Percentiles rank a stretch among this genome's conserved stretches.
phyloP scores from a whole-genome alignment of 148 eudicot genomes.

The Spergularia bocconei region DNA sequence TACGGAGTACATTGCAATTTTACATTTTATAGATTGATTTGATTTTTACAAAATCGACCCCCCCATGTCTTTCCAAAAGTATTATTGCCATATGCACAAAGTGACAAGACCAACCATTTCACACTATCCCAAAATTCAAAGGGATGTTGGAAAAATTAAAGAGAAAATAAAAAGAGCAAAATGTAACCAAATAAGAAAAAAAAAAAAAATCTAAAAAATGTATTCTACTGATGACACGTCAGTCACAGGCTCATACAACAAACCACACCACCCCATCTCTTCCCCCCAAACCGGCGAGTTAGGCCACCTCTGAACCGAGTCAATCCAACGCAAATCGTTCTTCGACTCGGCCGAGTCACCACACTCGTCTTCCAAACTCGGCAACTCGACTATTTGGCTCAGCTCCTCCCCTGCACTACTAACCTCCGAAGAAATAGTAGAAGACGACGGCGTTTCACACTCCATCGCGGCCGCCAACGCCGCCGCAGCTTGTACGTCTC shows the following conservation, averaged over 20 bases:
- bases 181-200: not conserved
- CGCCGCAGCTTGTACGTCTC: conserved; percentile 65
- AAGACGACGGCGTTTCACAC: conserved; percentile 3
- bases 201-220: not conserved
- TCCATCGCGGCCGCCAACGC: conserved; percentile 59
- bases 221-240: conserved; percentile 22
- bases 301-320: conserved; percentile 31
- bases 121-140: not conserved
- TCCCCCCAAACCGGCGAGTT: conserved; percentile 24
- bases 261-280: conserved; percentile 20
- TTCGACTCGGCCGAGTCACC: conserved; percentile 33
- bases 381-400: conserved; percentile 40
- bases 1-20: too few species aligned
- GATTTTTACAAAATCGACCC: too few species aligned
- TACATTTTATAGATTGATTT: too few species aligned
- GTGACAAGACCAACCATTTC: not conserved
- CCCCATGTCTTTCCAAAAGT: too few species aligned
- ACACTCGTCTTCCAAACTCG: conserved; percentile 34
- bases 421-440: not conserved
- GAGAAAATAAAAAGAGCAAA: too few species aligned
- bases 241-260: conserved; percentile 13
- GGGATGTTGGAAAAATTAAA: too few species aligned
- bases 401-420: conserved; percentile 29
- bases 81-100: too few species aligned
- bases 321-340: conserved; percentile 27